Evolutionary conservation across 768 basidiomycete species (phyloP).

Genomic region (Podaxis rugospora): DNA sequence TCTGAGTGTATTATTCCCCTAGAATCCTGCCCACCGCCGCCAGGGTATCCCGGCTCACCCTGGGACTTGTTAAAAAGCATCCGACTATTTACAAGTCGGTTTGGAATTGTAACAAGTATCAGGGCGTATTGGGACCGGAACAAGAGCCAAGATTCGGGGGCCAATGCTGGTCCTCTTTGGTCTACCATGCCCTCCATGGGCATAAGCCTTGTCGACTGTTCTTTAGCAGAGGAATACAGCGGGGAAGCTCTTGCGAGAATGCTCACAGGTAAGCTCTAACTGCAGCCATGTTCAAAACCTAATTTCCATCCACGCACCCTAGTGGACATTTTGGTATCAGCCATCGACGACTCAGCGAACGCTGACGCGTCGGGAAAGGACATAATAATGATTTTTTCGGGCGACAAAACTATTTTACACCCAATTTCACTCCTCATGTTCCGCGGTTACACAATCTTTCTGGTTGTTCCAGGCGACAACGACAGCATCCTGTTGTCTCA

Average conservation of each 20-base stretch:
- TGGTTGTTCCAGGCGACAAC: neutral
- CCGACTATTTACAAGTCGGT: neutral
- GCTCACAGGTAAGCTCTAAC: neutral
- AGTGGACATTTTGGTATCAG: constrained; percentile 2
- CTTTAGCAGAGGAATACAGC: constrained; percentile 1
- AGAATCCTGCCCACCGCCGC: constrained; percentile 6
- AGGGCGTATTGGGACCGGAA: too few relatives aligned
- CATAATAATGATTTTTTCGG: constrained; percentile 1
- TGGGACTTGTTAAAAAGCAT: constrained; percentile 4
- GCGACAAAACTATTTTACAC: neutral
- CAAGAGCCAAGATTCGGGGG: neutral
- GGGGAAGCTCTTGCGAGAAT: neutral
- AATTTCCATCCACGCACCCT: neutral
- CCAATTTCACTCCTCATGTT: constrained; percentile 1
- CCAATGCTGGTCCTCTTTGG: neutral
- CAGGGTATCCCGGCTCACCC: constrained; percentile 4
- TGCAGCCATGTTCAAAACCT: neutral
- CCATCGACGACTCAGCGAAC: neutral
- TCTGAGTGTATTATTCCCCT: neutral
- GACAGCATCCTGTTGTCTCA: neutral
- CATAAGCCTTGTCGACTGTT: constrained; percentile 1
- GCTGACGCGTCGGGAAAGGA: neutral
- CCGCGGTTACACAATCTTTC: neutral
- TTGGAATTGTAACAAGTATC: constrained; percentile 10
- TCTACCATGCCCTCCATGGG: constrained; percentile 5